A percentile compares a stretch with the other conserved stretches of the same genome.
Conservation (phyloP, 768 basidiomycete species). For the Trametes villosa region DNA sequence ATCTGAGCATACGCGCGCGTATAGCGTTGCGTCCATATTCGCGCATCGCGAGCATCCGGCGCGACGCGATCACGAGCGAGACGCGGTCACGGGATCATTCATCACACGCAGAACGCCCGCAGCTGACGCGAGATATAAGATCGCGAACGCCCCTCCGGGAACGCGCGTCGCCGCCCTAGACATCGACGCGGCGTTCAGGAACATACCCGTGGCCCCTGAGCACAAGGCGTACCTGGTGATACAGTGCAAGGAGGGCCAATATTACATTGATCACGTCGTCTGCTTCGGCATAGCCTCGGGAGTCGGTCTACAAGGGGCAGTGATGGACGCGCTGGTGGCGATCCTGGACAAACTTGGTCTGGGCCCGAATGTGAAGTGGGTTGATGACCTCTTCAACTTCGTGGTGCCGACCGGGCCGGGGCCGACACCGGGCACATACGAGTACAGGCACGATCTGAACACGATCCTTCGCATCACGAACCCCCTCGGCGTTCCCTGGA, state of each 20-base stretch:
- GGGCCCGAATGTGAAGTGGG: not conserved
- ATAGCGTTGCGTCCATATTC: too few relatives aligned
- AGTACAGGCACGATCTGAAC: not conserved
- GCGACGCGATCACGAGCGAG: too few relatives aligned
- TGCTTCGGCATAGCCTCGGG: slow-evolving; percentile 1
- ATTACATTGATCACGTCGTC: slow-evolving; percentile 1
- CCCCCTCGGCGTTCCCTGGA: slow-evolving; percentile 32
- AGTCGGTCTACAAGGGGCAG: not conserved
- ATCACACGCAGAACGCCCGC: too few relatives aligned
- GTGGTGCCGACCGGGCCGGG: not conserved
- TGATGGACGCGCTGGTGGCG: slow-evolving; percentile 3
- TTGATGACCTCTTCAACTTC: not conserved
- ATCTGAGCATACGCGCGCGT: too few relatives aligned
- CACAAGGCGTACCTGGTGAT: slow-evolving; percentile 3
- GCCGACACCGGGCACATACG: not conserved
- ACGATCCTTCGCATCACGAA: slow-evolving; percentile 3
- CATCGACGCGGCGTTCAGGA: not conserved
- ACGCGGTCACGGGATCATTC: too few relatives aligned
- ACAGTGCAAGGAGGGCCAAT: not conserved
- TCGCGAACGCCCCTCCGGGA: not conserved
- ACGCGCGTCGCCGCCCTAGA: not conserved
- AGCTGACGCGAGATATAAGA: too few relatives aligned
- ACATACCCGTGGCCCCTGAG: not conserved
- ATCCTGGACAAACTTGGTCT: not conserved
- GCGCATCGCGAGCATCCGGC: too few relatives aligned